These are phyloP conservation scores for Aphanoascus verrucosus DNA, from an alignment of 2,329 filamentous ascomycete species.

Conservation along the genomic window DNA sequence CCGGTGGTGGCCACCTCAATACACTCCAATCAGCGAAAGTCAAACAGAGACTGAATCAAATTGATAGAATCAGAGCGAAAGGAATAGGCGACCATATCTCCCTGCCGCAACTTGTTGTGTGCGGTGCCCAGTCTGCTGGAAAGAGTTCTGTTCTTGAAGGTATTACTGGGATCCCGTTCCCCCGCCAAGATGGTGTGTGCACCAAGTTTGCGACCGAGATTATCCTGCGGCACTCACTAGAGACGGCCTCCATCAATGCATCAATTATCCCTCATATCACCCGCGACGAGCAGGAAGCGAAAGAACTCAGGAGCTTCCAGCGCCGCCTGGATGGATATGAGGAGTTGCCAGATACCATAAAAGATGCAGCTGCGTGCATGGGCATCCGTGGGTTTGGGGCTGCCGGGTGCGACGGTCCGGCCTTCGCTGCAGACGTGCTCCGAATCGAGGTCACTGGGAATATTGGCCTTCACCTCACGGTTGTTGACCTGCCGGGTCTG, in stretches of 20 bases:
- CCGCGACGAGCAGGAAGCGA: background rate
- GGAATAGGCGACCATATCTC: constrained; percentile 19
- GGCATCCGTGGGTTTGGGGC: constrained; percentile 10
- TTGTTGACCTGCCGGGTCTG: constrained; percentile 38
- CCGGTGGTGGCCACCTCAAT: no score
- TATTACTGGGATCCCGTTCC: constrained; percentile 26
- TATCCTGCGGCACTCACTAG: constrained; percentile 25
- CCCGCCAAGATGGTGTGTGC: constrained; percentile 24
- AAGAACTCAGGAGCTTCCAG: background rate
- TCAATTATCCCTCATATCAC: constrained; percentile 23
- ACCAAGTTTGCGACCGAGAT: constrained; percentile 35
- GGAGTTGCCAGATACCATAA: constrained; percentile 4
- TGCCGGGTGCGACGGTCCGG: constrained; percentile 1
- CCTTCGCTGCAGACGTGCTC: constrained; percentile 28
- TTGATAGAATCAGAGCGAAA: constrained; percentile 5
- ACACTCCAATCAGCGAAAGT: no score
- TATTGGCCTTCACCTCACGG: constrained; percentile 29
- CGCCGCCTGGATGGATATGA: background rate
- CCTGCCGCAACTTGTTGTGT: constrained; percentile 24
- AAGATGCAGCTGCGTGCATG: constrained; percentile 2
- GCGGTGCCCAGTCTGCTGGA: constrained; percentile 30
- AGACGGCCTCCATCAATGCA: constrained; percentile 16
- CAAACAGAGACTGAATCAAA: no score
- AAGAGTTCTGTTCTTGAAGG: constrained; percentile 19
- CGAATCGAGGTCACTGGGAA: constrained; percentile 36